A percentile compares a stretch with the other conserved stretches of the same genome.
Evolutionary conservation across 1,139 yeast genomes (phyloP).

Genomic region (Saccharomyces hybrid): DNA sequence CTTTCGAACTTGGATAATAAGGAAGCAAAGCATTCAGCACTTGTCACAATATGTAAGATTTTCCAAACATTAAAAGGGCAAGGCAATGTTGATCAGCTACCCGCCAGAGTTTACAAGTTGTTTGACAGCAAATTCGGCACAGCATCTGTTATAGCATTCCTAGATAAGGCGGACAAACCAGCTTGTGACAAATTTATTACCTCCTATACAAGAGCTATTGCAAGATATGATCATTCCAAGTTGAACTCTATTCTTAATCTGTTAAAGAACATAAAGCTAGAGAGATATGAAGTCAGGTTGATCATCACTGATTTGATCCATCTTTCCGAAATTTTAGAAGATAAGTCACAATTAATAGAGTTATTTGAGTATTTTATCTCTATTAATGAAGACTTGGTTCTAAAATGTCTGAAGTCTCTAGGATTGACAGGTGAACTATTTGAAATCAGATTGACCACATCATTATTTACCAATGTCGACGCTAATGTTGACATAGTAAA

Average conservation of each 20-base stretch:
- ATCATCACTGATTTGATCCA: slow-evolving; percentile 35
- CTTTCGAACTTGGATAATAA: slow-evolving; percentile 39
- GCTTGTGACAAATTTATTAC: slow-evolving; percentile 33
- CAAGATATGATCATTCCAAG: slow-evolving; percentile 35
- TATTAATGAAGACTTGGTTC: slow-evolving; percentile 37
- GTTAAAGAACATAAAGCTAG: slow-evolving; percentile 29
- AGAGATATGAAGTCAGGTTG: slow-evolving; percentile 35
- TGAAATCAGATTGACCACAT: slow-evolving; percentile 63
- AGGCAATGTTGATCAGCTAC: slow-evolving; percentile 35
- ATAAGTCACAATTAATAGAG: slow-evolving; percentile 36
- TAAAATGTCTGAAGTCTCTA: slow-evolving; percentile 36
- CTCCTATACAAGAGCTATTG: slow-evolving; percentile 33
- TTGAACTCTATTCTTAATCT: slow-evolving; percentile 28
- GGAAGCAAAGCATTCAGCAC: slow-evolving; percentile 36
- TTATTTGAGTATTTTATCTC: slow-evolving; percentile 42
- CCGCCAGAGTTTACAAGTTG: slow-evolving; percentile 33
- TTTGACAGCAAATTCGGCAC: slow-evolving; percentile 23
- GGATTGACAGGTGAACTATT: slow-evolving; percentile 45
- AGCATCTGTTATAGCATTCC: slow-evolving; percentile 22
- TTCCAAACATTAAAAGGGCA: slow-evolving; percentile 36
- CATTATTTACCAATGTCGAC: slow-evolving; percentile 35
- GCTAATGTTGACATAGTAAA: slow-evolving; percentile 28
- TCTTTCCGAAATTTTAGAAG: slow-evolving; percentile 33
- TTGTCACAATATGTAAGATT: slow-evolving; percentile 35
- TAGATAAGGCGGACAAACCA: slow-evolving; percentile 21